Evolutionary conservation across 2,329 filamentous ascomycete genomes (phyloP), one percentile per base, ranked within the genome.

Genomic region (Phaeosphaeria sp.): DNA sequence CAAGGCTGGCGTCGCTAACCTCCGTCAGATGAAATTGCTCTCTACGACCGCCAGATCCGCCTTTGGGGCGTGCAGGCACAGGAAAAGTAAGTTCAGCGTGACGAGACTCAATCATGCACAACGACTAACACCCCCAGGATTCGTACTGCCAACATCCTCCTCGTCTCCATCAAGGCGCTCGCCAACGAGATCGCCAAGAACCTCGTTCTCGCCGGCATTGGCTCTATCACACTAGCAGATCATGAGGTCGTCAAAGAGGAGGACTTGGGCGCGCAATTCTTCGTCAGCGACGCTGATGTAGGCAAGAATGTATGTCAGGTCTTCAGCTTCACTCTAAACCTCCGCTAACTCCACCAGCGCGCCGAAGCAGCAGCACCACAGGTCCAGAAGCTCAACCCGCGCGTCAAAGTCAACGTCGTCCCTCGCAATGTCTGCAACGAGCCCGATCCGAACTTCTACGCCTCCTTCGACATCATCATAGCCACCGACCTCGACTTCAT

Each of bases 151-250:
- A 93, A 93, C 72, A 90, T 99, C 67, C 88, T 98, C 46, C 87
- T 99, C 61, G 89, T 99, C 66, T 93, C 89, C 27, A 88, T 97
- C 77, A 91, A 91, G 73, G 93, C 91, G 0, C 86, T 99, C 17
- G 93, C 91, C 56, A 96, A 94, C 74, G 95, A 99, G 79, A 90
- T 98, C 53, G 93, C 95, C 62, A 99, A 99, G 82, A 99, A 98
- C 74, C 88, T 99, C 21, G 94, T 97, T 18, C 87, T 99, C 2
- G 93, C 95, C 21, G 95, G 95, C 58, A 91, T 99, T 69, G 91
- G 91, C 56, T 94, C 92, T 30, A 84, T 99, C 60, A 98, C 94
- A 17, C 88, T 99, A 55, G 83, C 95, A 57, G 95, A 99, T 78
- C 86, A 91, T 69, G 87, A 89, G 53, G 61, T 80, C 9, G 90